A percentile compares a stretch with the other conserved stretches of the same genome.
These are phyloP conservation scores for Diatrype stigma DNA, from an alignment of 2,329 filamentous ascomycete species.

Conservation along the genomic window DNA sequence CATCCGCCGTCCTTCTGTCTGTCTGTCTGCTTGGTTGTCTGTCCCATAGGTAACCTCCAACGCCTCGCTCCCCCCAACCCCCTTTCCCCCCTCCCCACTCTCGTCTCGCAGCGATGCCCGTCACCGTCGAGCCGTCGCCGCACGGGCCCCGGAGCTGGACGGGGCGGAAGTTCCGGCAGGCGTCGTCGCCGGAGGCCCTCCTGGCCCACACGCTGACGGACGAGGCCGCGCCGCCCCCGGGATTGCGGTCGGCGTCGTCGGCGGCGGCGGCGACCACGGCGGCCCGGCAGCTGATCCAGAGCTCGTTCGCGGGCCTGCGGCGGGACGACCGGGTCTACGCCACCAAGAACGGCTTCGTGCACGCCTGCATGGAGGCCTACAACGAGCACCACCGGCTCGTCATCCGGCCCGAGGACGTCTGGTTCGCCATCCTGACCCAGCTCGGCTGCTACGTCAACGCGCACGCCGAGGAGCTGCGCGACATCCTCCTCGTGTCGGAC, in stretches of 20 bases:
- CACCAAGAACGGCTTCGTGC: conserved; percentile 27
- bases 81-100: background rate
- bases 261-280: conserved; percentile 15
- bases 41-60: no score
- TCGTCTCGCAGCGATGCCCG: conserved; percentile 10
- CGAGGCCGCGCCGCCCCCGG: conserved; percentile 1
- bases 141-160: conserved; percentile 17
- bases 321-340: conserved; percentile 21
- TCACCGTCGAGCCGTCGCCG: conserved; percentile 19
- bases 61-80: background rate
- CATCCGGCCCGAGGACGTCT: conserved; percentile 46
- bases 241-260: no score
- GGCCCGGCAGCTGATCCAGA: conserved; percentile 17
- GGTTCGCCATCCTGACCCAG: conserved; percentile 44
- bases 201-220: conserved; percentile 18
- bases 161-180: conserved; percentile 16
- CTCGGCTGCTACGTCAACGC: conserved; percentile 39
- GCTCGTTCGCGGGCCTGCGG: conserved; percentile 14
- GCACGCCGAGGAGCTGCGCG: conserved; percentile 39
- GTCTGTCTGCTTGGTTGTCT: no score
- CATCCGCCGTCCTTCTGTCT: no score
- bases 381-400: conserved; percentile 37
- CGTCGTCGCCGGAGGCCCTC: conserved; percentile 15
- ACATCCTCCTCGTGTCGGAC: conserved; percentile 30
- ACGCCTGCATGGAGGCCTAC: conserved; percentile 33